Evolutionary conservation across 2,329 filamentous ascomycete species (phyloP).

Genomic region (Cyphellophora attinorum): DNA sequence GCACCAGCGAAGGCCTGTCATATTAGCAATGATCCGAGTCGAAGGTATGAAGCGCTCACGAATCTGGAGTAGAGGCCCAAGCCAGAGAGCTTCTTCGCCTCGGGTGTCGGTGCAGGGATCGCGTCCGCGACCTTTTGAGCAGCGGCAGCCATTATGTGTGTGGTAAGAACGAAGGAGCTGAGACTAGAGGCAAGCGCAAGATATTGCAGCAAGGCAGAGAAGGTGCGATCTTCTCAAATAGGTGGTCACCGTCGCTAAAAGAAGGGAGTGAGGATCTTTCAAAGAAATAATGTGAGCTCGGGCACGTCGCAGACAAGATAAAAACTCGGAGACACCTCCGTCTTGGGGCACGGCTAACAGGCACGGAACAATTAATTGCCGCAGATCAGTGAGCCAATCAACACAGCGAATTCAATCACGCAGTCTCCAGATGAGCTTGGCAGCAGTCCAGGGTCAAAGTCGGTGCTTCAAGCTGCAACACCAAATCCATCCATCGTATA

Average conservation of each 20-base stretch:
- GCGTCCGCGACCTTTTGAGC: background rate
- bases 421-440: background rate
- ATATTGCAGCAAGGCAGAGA: no score
- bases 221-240: no score
- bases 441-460: no score
- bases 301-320: no score
- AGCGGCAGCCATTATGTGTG: background rate
- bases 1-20: slow-evolving; percentile 81
- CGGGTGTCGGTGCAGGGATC: slow-evolving; percentile 13
- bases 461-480: no score
- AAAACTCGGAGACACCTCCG: background rate
- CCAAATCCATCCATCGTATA: no score
- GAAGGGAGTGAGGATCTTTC: background rate
- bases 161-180: no score
- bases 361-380: background rate
- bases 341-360: no score
- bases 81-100: slow-evolving; percentile 49
- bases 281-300: no score
- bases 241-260: background rate
- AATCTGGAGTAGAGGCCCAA: slow-evolving; percentile 65
- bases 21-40: no score
- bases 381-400: background rate
- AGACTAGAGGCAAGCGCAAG: no score
- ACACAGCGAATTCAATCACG: background rate
- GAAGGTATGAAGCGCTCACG: slow-evolving; percentile 12